Evolutionary conservation across 306 rosid genomes (phyloP).

Genomic region (Gastrolobium villosum): DNA sequence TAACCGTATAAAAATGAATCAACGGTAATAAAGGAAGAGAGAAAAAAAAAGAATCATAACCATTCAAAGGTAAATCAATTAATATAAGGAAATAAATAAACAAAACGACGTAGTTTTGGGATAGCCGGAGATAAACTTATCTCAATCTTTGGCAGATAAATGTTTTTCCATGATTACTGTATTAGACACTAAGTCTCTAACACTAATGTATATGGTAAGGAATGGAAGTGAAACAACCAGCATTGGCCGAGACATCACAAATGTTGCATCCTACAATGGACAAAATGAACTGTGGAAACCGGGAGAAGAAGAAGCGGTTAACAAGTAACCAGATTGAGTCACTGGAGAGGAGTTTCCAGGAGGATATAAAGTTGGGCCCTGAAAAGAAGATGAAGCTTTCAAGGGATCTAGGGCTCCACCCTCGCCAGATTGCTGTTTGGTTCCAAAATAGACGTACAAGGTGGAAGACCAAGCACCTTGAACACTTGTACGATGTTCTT

Average conservation of each 20-base stretch:
- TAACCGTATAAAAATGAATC: too few relatives aligned
- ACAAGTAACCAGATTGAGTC: conserved; percentile 73
- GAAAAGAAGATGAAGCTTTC: conserved; percentile 93
- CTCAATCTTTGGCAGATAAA: too few relatives aligned
- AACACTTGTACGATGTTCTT: conserved; percentile 72
- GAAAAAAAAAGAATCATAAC: too few relatives aligned
- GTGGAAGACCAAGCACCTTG: conserved; percentile 92
- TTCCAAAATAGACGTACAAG: conserved; percentile 94
- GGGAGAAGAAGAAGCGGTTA: conserved; percentile 80
- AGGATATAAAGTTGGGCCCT: conserved; percentile 88
- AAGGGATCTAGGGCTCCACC: conserved; percentile 79
- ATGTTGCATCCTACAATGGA: conserved; percentile 55
- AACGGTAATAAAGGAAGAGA: too few relatives aligned
- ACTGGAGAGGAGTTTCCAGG: conserved; percentile 84
- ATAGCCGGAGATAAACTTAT: too few relatives aligned
- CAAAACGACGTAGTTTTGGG: too few relatives aligned
- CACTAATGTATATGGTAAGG: conserved; percentile 39
- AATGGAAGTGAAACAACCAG: conserved; percentile 67
- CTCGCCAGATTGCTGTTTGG: conserved; percentile 97
- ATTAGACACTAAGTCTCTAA: too few relatives aligned
- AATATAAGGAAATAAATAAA: too few relatives aligned
- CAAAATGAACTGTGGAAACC: conserved; percentile 43
- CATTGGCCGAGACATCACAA: conserved; percentile 49
- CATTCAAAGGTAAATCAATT: too few relatives aligned
- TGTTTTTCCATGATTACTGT: too few relatives aligned